phyloP scores from a whole-genome alignment of 371 early-diverging fungal genomes.

The Syncephalastrum monosporum region DNA sequence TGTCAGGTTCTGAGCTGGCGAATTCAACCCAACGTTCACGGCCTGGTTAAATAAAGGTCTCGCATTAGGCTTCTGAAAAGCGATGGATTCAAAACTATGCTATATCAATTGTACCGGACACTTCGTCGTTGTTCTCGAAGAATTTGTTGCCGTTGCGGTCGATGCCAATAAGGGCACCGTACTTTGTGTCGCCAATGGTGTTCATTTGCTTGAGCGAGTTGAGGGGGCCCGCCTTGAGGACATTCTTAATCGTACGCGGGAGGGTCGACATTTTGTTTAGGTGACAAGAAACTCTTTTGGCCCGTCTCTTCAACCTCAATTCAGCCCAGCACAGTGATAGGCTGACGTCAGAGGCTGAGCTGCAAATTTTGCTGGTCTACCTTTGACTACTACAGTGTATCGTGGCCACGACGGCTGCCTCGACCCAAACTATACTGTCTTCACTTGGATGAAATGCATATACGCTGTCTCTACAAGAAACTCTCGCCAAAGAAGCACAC shows the following conservation, averaged over 20 bases:
- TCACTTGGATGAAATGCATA: no score
- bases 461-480: no score
- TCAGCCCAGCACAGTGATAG: no score
- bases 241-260: slow-evolving; percentile 61
- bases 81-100: neutral
- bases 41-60: slow-evolving; percentile 30
- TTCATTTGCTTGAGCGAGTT: slow-evolving; percentile 67
- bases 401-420: no score
- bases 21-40: slow-evolving; percentile 95
- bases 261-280: slow-evolving; percentile 50
- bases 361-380: no score
- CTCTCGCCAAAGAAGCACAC: no score
- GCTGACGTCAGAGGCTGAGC: no score
- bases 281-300: no score
- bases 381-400: no score
- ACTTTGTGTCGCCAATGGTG: slow-evolving; percentile 78
- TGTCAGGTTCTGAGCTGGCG: slow-evolving; percentile 74
- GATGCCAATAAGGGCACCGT: slow-evolving; percentile 82
- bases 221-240: slow-evolving; percentile 57
- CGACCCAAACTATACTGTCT: no score
- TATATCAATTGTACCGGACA: slow-evolving; percentile 56
- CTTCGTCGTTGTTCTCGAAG: slow-evolving; percentile 86
- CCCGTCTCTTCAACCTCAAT: no score
- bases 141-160: slow-evolving; percentile 91
- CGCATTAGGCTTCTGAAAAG: neutral